Conservation (phyloP, 208 protist species). For the Trypanosoma congolense region DNA sequence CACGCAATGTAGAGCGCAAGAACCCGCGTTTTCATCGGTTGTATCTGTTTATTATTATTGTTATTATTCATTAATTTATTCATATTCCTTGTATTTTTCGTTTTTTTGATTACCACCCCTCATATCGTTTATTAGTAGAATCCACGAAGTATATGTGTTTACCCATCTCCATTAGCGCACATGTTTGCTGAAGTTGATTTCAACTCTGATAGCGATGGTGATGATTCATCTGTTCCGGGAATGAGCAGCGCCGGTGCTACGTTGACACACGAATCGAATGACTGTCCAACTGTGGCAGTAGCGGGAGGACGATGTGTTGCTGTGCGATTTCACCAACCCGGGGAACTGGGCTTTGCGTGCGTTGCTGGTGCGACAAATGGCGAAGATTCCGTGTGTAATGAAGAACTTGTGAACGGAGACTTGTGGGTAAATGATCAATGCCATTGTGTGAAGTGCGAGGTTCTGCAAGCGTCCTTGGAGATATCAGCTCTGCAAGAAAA, state of each 20-base stretch:
- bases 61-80: no score
- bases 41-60: no score
- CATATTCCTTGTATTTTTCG: no score
- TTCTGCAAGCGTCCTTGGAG: constrained; percentile 38
- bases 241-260: no score
- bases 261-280: no score
- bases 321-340: constrained; percentile 58
- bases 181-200: constrained; percentile 61
- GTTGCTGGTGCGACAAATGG: constrained; percentile 61
- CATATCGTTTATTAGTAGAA: no score
- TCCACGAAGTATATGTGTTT: no score
- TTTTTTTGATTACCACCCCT: no score
- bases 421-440: constrained; percentile 64
- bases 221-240: neutral
- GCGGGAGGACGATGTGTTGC: neutral
- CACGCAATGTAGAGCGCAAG: no score
- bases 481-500: constrained; percentile 6
- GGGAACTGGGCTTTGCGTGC: constrained; percentile 52
- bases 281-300: neutral
- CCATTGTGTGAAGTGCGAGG: constrained; percentile 74
- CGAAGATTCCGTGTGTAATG: constrained; percentile 26
- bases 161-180: no score
- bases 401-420: constrained; percentile 67
- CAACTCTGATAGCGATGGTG: constrained; percentile 22
- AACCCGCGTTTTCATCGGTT: no score